These are phyloP conservation scores for Leccinellum albellum DNA, from an alignment of 768 basidiomycete species.

Conservation along the genomic window DNA sequence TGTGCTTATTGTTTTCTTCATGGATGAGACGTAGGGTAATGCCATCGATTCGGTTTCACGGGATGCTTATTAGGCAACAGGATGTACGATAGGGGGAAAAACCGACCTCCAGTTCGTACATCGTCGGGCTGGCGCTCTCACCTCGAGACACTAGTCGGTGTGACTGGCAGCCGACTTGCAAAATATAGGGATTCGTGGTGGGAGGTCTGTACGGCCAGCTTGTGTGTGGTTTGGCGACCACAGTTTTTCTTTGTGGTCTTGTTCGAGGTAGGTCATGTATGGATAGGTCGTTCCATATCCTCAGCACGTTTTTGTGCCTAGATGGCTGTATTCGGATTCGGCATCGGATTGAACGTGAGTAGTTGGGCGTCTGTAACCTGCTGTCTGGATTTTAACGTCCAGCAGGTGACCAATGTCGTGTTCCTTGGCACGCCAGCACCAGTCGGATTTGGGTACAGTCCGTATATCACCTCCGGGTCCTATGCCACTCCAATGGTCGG, in stretches of 20 bases:
- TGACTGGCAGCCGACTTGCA: conserved; percentile 45
- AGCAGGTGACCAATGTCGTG: conserved; percentile 51
- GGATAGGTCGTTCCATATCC: not conserved
- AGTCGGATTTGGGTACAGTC: conserved; percentile 44
- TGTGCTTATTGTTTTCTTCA: conserved; percentile 42
- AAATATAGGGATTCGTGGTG: conserved; percentile 43
- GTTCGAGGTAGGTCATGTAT: conserved; percentile 34
- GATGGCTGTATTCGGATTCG: conserved; percentile 47
- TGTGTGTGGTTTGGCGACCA: conserved; percentile 47
- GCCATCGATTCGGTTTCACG: not conserved
- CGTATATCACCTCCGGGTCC: conserved; percentile 38
- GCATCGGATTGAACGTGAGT: conserved; percentile 43
- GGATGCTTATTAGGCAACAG: conserved; percentile 23
- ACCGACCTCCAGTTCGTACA: conserved; percentile 27
- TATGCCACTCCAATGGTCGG: conserved; percentile 45
- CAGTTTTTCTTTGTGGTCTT: conserved; percentile 38
- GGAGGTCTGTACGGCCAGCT: conserved; percentile 29
- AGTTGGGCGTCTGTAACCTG: not conserved
- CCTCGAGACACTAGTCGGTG: conserved; percentile 44
- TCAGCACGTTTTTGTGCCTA: conserved; percentile 9
- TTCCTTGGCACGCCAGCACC: conserved; percentile 48
- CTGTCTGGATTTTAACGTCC: not conserved
- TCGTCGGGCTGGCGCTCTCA: conserved; percentile 36
- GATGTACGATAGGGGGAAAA: conserved; percentile 46
- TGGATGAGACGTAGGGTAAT: conserved; percentile 46